Evolutionary conservation across 768 basidiomycete genomes (phyloP).

Genomic region (Kwoniella shandongensis): DNA sequence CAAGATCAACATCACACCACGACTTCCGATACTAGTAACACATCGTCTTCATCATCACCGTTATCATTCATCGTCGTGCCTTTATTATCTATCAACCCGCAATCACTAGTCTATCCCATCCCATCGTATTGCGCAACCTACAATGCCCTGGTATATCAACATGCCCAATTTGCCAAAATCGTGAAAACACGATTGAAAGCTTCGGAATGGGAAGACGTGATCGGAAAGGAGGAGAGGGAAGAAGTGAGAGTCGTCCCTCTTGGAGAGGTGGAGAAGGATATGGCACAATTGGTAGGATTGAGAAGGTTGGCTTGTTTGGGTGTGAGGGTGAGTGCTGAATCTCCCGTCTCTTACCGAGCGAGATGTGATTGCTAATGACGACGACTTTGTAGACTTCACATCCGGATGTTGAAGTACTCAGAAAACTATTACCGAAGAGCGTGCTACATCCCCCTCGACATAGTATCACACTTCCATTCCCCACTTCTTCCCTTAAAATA

Average conservation of each 20-base stretch:
- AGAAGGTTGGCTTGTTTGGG: conserved; percentile 46
- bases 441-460: conserved; percentile 43
- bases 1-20: background rate
- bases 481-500: conserved; percentile 28
- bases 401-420: conserved; percentile 24
- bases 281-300: conserved; percentile 44
- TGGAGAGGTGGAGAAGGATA: conserved; percentile 40
- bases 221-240: conserved; percentile 22
- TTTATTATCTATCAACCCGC: conserved; percentile 44
- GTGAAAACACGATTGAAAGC: conserved; percentile 17
- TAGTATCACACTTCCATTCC: conserved; percentile 37
- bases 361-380: conserved; percentile 5
- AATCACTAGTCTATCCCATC: conserved; percentile 42
- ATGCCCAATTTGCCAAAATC: conserved; percentile 29
- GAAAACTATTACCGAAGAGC: conserved; percentile 38
- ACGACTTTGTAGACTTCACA: conserved; percentile 30
- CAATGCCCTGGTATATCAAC: conserved; percentile 49
- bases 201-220: conserved; percentile 14
- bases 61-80: conserved; percentile 44
- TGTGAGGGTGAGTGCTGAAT: conserved; percentile 37
- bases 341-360: background rate
- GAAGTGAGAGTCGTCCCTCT: conserved; percentile 48
- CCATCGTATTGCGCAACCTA: conserved; percentile 48
- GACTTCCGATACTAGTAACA: too few relatives aligned
- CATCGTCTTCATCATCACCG: conserved; percentile 13